These are phyloP conservation scores for Centella asiatica DNA, from an alignment of 129 eudicot species.

Conservation along the genomic window DNA sequence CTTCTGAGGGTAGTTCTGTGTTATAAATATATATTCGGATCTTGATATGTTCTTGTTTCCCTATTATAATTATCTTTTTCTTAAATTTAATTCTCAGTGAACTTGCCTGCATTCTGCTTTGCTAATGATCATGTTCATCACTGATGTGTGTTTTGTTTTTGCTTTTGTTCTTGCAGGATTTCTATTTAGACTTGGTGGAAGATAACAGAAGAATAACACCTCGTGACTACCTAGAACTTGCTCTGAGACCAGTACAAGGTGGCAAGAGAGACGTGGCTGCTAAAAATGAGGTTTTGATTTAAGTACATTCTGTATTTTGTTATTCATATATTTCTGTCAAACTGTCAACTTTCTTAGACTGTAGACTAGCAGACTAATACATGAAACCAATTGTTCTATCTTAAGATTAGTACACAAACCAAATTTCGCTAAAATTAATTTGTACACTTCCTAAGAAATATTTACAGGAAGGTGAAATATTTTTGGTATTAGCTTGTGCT, in stretches of 20 bases:
- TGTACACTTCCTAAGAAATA: neutral
- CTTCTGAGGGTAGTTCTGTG: slow-evolving; percentile 75
- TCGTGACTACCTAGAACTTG: slow-evolving; percentile 92
- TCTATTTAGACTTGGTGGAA: slow-evolving; percentile 80
- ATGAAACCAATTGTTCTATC: neutral
- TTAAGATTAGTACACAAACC: too few species aligned
- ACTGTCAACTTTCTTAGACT: too few species aligned
- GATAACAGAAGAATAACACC: slow-evolving; percentile 89
- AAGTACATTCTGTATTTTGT: slow-evolving; percentile 2
- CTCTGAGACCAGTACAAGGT: slow-evolving; percentile 79
- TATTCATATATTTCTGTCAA: neutral
- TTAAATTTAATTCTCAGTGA: neutral
- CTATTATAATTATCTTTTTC: neutral
- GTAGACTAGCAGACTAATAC: neutral
- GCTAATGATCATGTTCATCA: neutral
- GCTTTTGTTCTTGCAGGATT: slow-evolving; percentile 52
- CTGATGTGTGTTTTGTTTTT: neutral
- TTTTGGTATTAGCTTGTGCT: neutral
- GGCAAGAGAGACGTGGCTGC: slow-evolving; percentile 74
- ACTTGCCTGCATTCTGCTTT: neutral
- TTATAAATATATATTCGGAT: slow-evolving; percentile 1
- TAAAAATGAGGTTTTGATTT: slow-evolving; percentile 70
- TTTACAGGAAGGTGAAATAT: neutral
- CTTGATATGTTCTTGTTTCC: neutral
- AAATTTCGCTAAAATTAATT: neutral